Evolutionary conservation across 805 yeast genomes (phyloP), one percentile per base, ranked within the genome.

Genomic region (Nadsonia fulvescens): DNA sequence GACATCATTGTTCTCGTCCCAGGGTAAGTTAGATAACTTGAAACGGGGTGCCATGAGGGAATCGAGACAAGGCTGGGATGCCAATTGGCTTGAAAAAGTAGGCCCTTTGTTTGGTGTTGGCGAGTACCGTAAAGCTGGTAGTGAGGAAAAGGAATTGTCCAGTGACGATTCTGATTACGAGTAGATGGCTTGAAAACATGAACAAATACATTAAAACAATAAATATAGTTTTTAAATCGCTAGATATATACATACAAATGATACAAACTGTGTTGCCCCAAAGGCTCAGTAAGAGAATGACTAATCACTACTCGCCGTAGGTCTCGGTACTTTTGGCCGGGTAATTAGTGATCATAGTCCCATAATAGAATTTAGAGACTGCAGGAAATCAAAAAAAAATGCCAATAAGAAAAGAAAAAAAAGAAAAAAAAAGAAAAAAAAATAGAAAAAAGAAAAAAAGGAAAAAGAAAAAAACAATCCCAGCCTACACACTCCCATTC

Each of bases 21-120:
- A 37, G 3, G 30, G 32, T 19, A 30, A 40, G 16, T 47, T 61
- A 24, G 32, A 40, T 0, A 54, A 35, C 2, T 40, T 86, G 22
- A 70, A 63, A 37, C 35, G 40, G 6, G 93, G 93, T 8, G 96
- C 95, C 0, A 10, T 70, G 25, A 30, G 38, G n/a, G 93, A 83
- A 49, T 68, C 91, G 27, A 34, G 53, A 22, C 44, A 49, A 14
- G 61, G 76, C 29, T 86, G 96, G 96, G 65, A 68, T 22, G 50
- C 58, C 8, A 76, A 72, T 42, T 86, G 96, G 96, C 51, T 54
- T 14, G 32, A 35, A 3, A 56, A 55, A 23, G 46, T 73, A 24
- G 62, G 60, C 22, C 63, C 46, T 12, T 39, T 52, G 18, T 55
- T 54, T 38, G 55, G 45, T 9, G 35, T 47, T 17, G 57, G 56